Conservation (phyloP, 1,284 basidiomycete genomes). For the Ustilago shanxiensis region DNA sequence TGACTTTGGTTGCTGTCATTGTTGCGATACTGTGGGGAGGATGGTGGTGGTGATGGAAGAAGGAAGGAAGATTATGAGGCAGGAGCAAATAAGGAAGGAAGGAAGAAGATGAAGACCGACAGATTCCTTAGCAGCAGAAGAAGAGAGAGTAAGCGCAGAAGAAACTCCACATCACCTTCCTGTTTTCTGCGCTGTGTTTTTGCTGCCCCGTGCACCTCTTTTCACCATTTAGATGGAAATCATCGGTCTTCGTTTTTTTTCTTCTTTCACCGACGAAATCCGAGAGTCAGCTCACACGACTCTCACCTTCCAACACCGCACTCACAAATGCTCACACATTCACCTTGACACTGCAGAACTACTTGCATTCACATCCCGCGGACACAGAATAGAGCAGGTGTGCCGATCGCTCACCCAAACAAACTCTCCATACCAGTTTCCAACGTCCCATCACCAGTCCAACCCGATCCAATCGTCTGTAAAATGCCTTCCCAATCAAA, state of each 20-base stretch:
- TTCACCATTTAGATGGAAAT: not conserved
- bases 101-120: too few relatives aligned
- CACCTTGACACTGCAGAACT: not conserved
- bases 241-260: slow-evolving; percentile 6
- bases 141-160: slow-evolving; percentile 4
- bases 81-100: too few relatives aligned
- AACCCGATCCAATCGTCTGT: slow-evolving; percentile 49
- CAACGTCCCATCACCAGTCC: slow-evolving; percentile 48
- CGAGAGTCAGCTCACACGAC: slow-evolving; percentile 24
- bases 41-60: not conserved
- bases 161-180: slow-evolving; percentile 12
- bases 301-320: not conserved
- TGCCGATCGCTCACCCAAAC: slow-evolving; percentile 23
- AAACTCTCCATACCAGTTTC: slow-evolving; percentile 51
- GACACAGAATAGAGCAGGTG: not conserved
- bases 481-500: slow-evolving; percentile 54
- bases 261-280: slow-evolving; percentile 30
- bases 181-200: not conserved
- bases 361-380: too few relatives aligned
- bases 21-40: not conserved
- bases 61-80: not conserved
- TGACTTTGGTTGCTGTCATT: slow-evolving; percentile 30
- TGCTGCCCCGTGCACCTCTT: slow-evolving; percentile 3
- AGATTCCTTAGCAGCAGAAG: not conserved
- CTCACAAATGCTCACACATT: not conserved